A percentile compares a stretch with the other conserved stretches of the same genome.
phyloP scores from a whole-genome alignment of 2,329 filamentous ascomycete species.

The Fusarium burgessii region DNA sequence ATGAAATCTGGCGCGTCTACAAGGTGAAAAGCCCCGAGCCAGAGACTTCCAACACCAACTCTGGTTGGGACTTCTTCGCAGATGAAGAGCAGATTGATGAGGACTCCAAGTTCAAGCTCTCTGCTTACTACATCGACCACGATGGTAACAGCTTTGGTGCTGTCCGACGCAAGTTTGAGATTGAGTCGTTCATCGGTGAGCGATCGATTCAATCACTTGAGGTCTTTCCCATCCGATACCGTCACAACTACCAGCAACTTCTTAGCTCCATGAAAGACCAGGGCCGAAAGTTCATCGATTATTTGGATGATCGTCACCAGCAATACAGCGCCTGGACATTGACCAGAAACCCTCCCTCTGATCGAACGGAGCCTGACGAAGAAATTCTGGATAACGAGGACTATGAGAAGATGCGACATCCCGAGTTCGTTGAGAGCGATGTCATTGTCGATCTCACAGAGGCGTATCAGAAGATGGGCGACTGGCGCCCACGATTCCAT shows the following conservation, averaged over 20 bases:
- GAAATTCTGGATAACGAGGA: conserved; percentile 50
- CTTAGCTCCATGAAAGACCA: conserved; percentile 50
- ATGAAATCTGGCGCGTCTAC: conserved; percentile 56
- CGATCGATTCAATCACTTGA: conserved; percentile 53
- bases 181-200: conserved; percentile 54
- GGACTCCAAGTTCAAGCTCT: conserved; percentile 51
- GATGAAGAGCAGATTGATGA: conserved; percentile 50
- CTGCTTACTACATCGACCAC: conserved; percentile 58
- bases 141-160: conserved; percentile 55
- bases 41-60: conserved; percentile 46
- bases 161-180: conserved; percentile 53
- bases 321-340: conserved; percentile 58
- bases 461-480: conserved; percentile 54
- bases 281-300: conserved; percentile 51
- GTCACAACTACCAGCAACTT: conserved; percentile 51
- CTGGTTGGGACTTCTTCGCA: conserved; percentile 53
- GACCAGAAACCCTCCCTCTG: conserved; percentile 52
- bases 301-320: conserved; percentile 53
- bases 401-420: conserved; percentile 53
- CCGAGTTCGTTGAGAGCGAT: conserved; percentile 56
- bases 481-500: conserved; percentile 53
- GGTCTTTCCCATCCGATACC: conserved; percentile 56
- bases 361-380: conserved; percentile 45
- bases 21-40: conserved; percentile 49
- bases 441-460: conserved; percentile 58